phyloP scores from a whole-genome alignment of 2,329 filamentous ascomycete genomes.

The Trichothecium sympodiale region DNA sequence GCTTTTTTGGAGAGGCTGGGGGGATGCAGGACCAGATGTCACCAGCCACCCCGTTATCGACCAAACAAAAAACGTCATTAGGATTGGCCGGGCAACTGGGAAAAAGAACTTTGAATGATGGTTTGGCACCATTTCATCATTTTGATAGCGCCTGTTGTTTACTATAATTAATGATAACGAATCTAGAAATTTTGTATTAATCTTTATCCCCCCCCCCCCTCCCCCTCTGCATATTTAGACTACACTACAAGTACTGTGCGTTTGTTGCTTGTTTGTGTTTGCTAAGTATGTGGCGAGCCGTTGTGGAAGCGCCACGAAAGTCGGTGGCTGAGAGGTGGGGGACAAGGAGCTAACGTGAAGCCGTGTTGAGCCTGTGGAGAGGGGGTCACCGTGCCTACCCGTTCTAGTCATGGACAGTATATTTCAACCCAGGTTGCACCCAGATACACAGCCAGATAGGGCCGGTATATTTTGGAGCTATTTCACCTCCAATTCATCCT shows the following conservation, averaged over 20 bases:
- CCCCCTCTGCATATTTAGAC: conserved; percentile 11
- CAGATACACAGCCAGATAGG: too few relatives aligned
- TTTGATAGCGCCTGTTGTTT: too few relatives aligned
- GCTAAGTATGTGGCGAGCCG: background rate
- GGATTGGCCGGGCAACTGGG: conserved; percentile 1
- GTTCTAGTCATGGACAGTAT: too few relatives aligned
- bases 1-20: conserved; percentile 3
- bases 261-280: background rate
- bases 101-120: background rate
- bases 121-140: background rate
- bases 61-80: background rate
- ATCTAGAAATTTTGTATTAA: background rate
- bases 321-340: conserved; percentile 1
- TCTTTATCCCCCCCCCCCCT: conserved; percentile 13
- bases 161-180: too few relatives aligned
- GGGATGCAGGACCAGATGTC: background rate
- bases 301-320: conserved; percentile 1
- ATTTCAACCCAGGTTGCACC: too few relatives aligned
- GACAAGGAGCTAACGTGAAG: too few relatives aligned
- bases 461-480: too few relatives aligned
- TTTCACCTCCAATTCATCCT: too few relatives aligned
- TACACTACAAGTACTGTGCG: too few relatives aligned
- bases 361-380: too few relatives aligned
- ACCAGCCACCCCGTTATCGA: conserved; percentile 2
- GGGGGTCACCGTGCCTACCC: too few relatives aligned